Percentiles rank a stretch among this genome's conserved stretches.
phyloP scores from a whole-genome alignment of 306 rosid genomes.

The Cicer bijugum region DNA sequence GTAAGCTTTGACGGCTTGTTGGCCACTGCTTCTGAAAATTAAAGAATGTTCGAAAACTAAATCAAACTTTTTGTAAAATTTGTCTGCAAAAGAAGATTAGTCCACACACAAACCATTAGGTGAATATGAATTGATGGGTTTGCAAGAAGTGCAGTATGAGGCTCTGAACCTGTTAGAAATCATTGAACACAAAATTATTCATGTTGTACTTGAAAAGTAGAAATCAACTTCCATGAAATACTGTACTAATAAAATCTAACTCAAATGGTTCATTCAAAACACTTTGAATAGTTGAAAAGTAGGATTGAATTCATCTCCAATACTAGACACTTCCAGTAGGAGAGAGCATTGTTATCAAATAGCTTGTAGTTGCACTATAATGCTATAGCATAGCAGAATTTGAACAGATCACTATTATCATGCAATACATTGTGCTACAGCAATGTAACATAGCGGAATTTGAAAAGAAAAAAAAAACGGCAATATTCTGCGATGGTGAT shows the following conservation, averaged over 20 bases:
- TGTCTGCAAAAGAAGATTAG: conserved; percentile 22
- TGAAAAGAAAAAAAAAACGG: not conserved
- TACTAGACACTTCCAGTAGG: not conserved
- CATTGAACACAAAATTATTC: conserved; percentile 30
- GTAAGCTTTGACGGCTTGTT: conserved; percentile 53
- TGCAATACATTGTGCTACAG: not conserved
- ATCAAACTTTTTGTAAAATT: conserved; percentile 19
- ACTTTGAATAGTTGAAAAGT: conserved; percentile 10
- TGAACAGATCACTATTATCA: not conserved
- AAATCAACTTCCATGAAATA: conserved; percentile 20
- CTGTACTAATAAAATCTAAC: conserved; percentile 3
- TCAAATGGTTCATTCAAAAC: conserved; percentile 21
- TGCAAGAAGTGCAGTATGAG: conserved; percentile 69
- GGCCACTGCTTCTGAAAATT: conserved; percentile 81
- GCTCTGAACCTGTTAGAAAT: conserved; percentile 77
- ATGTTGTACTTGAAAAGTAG: not conserved
- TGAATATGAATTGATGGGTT: conserved; percentile 74
- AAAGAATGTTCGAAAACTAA: conserved; percentile 32
- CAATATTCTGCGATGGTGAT: not conserved
- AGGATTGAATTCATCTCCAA: not conserved
- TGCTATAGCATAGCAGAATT: not conserved
- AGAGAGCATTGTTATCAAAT: not conserved
- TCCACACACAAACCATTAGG: conserved; percentile 63
- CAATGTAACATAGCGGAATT: not conserved
- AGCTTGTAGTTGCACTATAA: not conserved